Percentiles rank a stretch among this genome's conserved stretches.
These are phyloP conservation scores for Globisporangium sylvaticum DNA, from an alignment of 352 stramenopile species.

Conservation along the genomic window DNA sequence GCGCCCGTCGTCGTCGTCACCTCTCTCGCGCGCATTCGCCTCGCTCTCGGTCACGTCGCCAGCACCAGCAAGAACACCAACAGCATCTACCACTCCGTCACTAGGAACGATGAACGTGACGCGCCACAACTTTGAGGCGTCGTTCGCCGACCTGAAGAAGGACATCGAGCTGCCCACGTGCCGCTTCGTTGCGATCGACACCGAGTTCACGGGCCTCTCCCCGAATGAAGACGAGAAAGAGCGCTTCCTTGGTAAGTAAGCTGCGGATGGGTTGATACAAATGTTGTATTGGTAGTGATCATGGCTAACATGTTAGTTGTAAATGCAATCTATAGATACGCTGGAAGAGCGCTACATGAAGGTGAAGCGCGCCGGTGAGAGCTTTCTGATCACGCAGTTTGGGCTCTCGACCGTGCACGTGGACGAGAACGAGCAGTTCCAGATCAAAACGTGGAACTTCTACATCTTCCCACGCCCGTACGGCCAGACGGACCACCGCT, in stretches of 20 bases:
- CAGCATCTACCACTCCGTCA: slow-evolving; percentile 3
- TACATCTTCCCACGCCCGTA: slow-evolving; percentile 79
- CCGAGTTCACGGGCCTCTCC: slow-evolving; percentile 78
- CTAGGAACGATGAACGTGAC: slow-evolving; percentile 71
- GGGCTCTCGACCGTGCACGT: slow-evolving; percentile 73
- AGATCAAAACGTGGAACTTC: slow-evolving; percentile 86
- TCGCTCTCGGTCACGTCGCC: slow-evolving; percentile 5
- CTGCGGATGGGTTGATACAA: slow-evolving; percentile 1
- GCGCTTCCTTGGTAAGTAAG: slow-evolving; percentile 38
- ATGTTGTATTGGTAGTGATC: neutral
- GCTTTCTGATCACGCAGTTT: slow-evolving; percentile 83
- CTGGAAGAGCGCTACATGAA: slow-evolving; percentile 75
- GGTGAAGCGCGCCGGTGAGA: slow-evolving; percentile 67
- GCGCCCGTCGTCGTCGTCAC: neutral
- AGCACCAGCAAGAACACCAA: slow-evolving; percentile 1
- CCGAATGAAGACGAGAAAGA: slow-evolving; percentile 61
- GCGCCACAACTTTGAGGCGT: slow-evolving; percentile 71
- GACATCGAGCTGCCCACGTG: slow-evolving; percentile 57
- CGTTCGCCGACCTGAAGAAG: slow-evolving; percentile 51
- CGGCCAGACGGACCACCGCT: slow-evolving; percentile 59
- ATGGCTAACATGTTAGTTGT: neutral
- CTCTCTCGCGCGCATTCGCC: slow-evolving; percentile 3
- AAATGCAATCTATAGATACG: slow-evolving; percentile 35
- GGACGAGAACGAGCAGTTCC: slow-evolving; percentile 45
- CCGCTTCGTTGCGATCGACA: slow-evolving; percentile 80